Evolutionary conservation across 495 filamentous ascomycete genomes (phyloP).

Genomic region (Pseudevernia furfuracea): DNA sequence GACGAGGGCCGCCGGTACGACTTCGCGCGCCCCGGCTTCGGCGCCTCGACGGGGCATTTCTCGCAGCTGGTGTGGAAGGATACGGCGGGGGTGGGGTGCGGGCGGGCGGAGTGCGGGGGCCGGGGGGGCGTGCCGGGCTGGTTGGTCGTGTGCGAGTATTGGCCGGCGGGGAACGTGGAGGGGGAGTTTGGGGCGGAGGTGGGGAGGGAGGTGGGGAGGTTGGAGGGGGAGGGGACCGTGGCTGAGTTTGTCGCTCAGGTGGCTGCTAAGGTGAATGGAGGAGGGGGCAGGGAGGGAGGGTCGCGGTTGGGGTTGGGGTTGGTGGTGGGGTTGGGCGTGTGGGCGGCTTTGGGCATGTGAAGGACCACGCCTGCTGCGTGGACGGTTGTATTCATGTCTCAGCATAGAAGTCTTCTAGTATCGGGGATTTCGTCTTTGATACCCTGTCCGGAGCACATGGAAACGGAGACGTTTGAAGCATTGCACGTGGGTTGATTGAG

Average conservation of each 20-base stretch:
- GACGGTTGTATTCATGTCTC: neutral
- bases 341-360: neutral
- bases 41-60: slow-evolving; percentile 68
- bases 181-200: slow-evolving; percentile 52
- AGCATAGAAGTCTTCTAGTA: too few relatives aligned
- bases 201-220: slow-evolving; percentile 10
- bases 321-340: neutral
- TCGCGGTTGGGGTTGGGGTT: neutral
- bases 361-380: neutral
- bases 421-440: neutral
- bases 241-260: neutral
- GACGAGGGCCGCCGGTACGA: slow-evolving; percentile 55
- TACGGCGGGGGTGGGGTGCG: slow-evolving; percentile 65
- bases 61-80: slow-evolving; percentile 76
- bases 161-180: slow-evolving; percentile 62
- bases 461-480: neutral
- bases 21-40: slow-evolving; percentile 48
- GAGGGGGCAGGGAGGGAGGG: neutral
- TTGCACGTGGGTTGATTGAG: neutral
- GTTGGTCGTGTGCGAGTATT: slow-evolving; percentile 79
- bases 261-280: slow-evolving; percentile 9
- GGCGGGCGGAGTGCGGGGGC: slow-evolving; percentile 48
- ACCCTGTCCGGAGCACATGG: neutral
- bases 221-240: neutral
- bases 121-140: slow-evolving; percentile 44